phyloP scores from a whole-genome alignment of 257 asterid species.

The Craterostigma plantagineum region DNA sequence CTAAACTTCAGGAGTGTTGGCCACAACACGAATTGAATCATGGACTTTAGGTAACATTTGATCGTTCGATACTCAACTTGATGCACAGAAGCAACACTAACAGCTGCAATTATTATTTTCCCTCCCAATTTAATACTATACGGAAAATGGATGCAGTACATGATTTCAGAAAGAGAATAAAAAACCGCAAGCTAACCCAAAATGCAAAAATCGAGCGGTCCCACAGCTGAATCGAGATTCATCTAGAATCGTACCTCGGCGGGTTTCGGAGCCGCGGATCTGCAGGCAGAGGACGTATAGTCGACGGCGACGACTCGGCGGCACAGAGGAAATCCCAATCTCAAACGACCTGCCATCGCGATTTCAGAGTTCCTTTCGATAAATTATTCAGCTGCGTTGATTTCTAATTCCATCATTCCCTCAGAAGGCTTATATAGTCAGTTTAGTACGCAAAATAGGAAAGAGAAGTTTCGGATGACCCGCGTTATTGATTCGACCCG shows the following conservation, averaged over 20 bases:
- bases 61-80: too few relatives aligned
- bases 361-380: neutral
- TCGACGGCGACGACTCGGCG: neutral
- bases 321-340: neutral
- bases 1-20: neutral
- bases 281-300: neutral
- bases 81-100: too few relatives aligned
- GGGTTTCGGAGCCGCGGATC: neutral
- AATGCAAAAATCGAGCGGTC: too few relatives aligned
- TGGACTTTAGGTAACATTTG: too few relatives aligned
- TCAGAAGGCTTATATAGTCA: neutral
- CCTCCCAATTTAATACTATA: too few relatives aligned
- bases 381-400: neutral
- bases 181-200: too few relatives aligned
- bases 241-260: neutral
- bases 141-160: too few relatives aligned
- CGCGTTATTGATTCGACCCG: too few relatives aligned
- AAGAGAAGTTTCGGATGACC: neutral
- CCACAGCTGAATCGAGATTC: neutral
- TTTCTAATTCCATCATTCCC: neutral
- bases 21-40: neutral
- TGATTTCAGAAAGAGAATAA: too few relatives aligned
- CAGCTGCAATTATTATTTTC: too few relatives aligned
- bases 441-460: neutral
- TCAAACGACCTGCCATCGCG: constrained; percentile 2